These are phyloP conservation scores for Diaporthe velutina DNA, from an alignment of 2,329 filamentous ascomycete species.

Conservation along the genomic window DNA sequence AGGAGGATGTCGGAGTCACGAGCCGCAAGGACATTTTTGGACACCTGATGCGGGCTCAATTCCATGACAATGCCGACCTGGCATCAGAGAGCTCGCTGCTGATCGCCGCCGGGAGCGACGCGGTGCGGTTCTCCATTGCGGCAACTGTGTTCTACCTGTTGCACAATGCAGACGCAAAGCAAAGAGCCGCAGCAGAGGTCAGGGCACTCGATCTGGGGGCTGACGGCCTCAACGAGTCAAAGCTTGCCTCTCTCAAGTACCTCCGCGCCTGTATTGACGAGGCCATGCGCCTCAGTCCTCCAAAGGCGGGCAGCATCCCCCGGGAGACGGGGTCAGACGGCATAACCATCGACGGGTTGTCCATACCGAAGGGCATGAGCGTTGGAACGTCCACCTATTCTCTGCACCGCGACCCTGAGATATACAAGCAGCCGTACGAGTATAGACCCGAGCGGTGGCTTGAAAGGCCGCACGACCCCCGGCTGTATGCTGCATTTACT, in stretches of 20 bases:
- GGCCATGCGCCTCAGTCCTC: neutral
- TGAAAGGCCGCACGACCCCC: neutral
- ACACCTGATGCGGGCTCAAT: neutral
- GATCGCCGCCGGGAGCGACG: conserved; percentile 17
- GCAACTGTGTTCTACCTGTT: conserved; percentile 14
- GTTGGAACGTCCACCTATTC: neutral
- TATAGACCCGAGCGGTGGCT: conserved; percentile 17
- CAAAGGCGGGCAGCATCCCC: conserved; percentile 10
- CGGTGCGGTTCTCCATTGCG: neutral
- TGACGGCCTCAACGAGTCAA: neutral
- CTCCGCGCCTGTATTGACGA: conserved; percentile 17
- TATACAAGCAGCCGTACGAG: conserved; percentile 1
- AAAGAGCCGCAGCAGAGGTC: neutral
- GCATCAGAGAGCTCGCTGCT: conserved; percentile 7
- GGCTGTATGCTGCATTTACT: conserved; percentile 1
- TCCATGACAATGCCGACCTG: neutral
- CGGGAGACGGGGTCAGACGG: neutral
- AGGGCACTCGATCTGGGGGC: neutral
- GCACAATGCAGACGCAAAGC: neutral
- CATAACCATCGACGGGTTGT: neutral
- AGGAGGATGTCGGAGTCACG: fast-evolving
- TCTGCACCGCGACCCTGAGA: conserved; percentile 5
- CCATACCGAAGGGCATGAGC: neutral
- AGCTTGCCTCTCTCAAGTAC: neutral
- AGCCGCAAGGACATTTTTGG: conserved; percentile 9